A percentile compares a stretch with the other conserved stretches of the same genome.
phyloP scores from a whole-genome alignment of 768 basidiomycete species.

The Lepiota brunneoincarnata region DNA sequence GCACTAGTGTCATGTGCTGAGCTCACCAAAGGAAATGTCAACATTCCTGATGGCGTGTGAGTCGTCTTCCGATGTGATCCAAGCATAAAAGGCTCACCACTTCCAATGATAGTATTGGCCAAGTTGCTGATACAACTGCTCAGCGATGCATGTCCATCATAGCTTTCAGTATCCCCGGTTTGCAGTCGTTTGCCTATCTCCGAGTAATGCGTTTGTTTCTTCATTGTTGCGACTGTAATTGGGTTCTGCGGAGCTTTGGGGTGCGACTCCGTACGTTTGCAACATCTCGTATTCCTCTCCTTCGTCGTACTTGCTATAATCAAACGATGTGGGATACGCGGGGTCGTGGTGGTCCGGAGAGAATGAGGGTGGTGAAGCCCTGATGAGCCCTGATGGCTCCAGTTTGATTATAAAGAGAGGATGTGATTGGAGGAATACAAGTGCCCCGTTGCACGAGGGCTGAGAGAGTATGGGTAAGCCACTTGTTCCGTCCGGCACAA shows the following conservation, averaged over 20 bases:
- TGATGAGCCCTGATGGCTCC: no score
- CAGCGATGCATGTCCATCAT: constrained; percentile 69
- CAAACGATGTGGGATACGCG: background rate
- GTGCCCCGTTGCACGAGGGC: no score
- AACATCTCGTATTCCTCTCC: constrained; percentile 57
- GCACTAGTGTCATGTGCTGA: background rate
- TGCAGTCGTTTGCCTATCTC: constrained; percentile 27
- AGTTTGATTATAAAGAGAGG: no score
- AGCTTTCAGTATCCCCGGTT: constrained; percentile 19
- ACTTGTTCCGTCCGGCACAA: no score
- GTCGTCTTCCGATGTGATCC: background rate
- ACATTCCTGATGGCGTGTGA: constrained; percentile 58
- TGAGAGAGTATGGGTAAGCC: no score
- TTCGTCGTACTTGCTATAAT: constrained; percentile 19
- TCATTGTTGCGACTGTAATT: constrained; percentile 17
- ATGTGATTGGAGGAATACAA: no score
- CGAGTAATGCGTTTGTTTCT: constrained; percentile 64
- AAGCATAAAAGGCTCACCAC: constrained; percentile 48
- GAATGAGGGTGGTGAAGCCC: background rate
- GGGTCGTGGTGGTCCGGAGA: background rate
- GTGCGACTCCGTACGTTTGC: constrained; percentile 63
- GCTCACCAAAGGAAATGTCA: constrained; percentile 79
- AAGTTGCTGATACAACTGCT: constrained; percentile 75
- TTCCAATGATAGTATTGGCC: constrained; percentile 89
- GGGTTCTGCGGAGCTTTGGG: constrained; percentile 29